Evolutionary conservation across 2,329 filamentous ascomycete species (phyloP).

Genomic region (Aureobasidium uvarum): DNA sequence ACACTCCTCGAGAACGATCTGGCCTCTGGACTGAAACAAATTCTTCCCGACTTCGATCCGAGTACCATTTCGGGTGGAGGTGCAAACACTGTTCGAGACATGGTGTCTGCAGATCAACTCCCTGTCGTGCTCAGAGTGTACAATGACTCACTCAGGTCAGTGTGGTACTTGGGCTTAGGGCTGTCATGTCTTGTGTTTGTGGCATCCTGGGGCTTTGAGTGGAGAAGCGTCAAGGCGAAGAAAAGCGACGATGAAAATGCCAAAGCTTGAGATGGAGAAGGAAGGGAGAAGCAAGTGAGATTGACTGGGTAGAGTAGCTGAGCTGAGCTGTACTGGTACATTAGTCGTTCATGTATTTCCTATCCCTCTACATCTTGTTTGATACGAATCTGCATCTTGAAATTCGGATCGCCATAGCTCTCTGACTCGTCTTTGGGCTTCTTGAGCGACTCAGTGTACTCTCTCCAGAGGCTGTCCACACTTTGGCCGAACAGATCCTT

Average conservation of each 20-base stretch:
- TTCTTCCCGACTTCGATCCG: conserved; percentile 42
- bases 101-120: conserved; percentile 52
- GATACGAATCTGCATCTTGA: conserved; percentile 21
- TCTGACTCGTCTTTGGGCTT: conserved; percentile 28
- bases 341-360: background rate
- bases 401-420: conserved; percentile 29
- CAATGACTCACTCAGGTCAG: conserved; percentile 56
- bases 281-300: background rate
- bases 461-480: conserved; percentile 69
- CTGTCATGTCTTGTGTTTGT: conserved; percentile 53
- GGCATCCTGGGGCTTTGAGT: conserved; percentile 56
- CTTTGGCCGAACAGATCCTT: conserved; percentile 62
- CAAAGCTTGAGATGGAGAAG: background rate
- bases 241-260: background rate
- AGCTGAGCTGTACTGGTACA: background rate
- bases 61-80: conserved; percentile 44
- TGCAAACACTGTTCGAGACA: conserved; percentile 56
- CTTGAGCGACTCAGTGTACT: conserved; percentile 61
- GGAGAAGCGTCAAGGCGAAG: conserved; percentile 52
- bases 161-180: conserved; percentile 58
- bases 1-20: conserved; percentile 47
- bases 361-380: conserved; percentile 12
- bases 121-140: conserved; percentile 58
- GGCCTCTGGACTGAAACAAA: conserved; percentile 40
- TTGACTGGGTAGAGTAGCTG: background rate